Conservation (phyloP, 2,329 filamentous ascomycete genomes). For the Epichloe festucae region DNA sequence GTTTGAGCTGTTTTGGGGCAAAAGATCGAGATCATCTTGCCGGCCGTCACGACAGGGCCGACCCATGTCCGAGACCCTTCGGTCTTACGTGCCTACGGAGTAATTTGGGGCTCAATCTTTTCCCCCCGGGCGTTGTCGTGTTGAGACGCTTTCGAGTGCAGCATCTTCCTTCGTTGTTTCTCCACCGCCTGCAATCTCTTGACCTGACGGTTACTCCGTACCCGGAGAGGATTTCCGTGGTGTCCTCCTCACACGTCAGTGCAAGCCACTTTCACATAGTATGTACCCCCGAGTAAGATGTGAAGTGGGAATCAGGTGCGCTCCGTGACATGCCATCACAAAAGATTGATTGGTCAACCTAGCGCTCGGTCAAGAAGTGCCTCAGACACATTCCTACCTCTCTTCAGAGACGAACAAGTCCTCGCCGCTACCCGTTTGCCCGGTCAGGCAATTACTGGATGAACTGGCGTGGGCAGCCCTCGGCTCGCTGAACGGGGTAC, state of each 20-base stretch:
- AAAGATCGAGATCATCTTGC: background rate
- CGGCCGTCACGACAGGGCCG: background rate
- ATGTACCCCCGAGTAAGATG: background rate
- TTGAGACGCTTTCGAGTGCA: background rate
- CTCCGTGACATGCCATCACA: slow-evolving; percentile 1
- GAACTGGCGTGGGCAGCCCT: background rate
- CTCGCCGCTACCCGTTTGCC: background rate
- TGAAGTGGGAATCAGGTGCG: background rate
- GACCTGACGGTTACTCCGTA: background rate
- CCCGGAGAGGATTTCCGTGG: background rate
- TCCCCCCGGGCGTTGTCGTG: background rate
- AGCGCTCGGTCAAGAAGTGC: slow-evolving; percentile 3
- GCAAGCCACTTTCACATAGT: background rate
- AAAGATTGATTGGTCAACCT: slow-evolving; percentile 2
- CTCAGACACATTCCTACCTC: background rate
- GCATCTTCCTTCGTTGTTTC: background rate
- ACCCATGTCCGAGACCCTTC: background rate
- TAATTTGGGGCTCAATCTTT: background rate
- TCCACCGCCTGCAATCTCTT: background rate
- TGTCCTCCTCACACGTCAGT: background rate
- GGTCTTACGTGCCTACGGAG: background rate
- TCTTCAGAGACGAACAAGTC: background rate
- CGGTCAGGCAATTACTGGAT: background rate
- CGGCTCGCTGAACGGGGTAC: background rate
- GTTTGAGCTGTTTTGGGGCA: background rate